Base-by-base conservation (phyloP, 805 yeast species). In the Clavispora carvajalis region DNA sequence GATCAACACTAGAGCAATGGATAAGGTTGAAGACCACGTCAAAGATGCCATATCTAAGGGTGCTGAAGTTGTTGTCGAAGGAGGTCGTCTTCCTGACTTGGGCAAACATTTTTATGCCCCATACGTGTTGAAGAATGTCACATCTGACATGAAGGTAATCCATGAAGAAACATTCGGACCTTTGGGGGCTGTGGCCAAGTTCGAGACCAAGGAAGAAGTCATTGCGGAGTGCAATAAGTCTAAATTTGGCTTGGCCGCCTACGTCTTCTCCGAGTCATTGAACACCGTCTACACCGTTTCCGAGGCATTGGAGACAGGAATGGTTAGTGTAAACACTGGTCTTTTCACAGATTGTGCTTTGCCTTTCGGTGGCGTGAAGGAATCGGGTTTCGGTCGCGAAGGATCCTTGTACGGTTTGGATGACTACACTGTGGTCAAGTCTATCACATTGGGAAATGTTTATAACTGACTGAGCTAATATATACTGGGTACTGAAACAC, bases 291-390 rank as follows among this genome's bases (percentile, higher is more conserved):
- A 71, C 61, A 62, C 70, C 16, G 73, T 79, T 46, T 64, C 79
- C 11, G 89, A 83, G 60, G 77, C 69, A 16, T 68, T 86, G 39
- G 79, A 86, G 50, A 78, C 73, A 21, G 95, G 95, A 36, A 86
- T 86, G 95, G 74, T 86, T 39, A 93, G 93, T 33, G 80, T 78
- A 42, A 86, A 86, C 62, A 77, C 88, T 8, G 93, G 93, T 22
- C 64, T 75, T 9, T 75, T 86, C 41, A 77, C 86, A 15, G 91
- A 67, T 45, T 74, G 84, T 15, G 71, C 82, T 12, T 55, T 80
- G 45, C 85, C 86, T 31, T 81, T 80, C 53, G 95, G 95, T 21
- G 95, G 95, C 39, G 72, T 85, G 36, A 82, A 82, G 55, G 78
- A 82, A 60, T 79, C 86, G 29, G 95, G 91, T 1, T 82, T 80